Evolutionary conservation across 208 protist species (phyloP).

Genomic region (Endotrypanum monterogeii): DNA sequence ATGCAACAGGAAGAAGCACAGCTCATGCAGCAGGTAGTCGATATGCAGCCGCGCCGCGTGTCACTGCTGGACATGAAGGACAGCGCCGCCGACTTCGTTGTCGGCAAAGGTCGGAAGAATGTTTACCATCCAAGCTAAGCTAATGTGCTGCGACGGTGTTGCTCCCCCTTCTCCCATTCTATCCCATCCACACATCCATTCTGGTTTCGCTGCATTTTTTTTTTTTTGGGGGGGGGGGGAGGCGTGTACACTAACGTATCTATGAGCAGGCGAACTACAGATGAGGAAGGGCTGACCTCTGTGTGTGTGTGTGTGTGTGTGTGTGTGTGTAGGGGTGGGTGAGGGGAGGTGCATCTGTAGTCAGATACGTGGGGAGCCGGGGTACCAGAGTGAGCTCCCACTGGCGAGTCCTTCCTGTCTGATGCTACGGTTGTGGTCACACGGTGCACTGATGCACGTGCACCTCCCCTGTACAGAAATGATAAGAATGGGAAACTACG

Average conservation of each 20-base stretch:
- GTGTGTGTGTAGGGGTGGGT: background rate
- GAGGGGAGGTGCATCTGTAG: too few relatives aligned
- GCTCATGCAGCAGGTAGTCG: slow-evolving; percentile 54
- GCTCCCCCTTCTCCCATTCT: background rate
- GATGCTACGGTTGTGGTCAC: background rate
- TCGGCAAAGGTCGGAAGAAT: slow-evolving; percentile 79
- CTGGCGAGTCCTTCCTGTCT: background rate
- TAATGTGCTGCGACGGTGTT: background rate
- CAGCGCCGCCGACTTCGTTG: slow-evolving; percentile 81
- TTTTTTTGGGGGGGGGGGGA: too few relatives aligned
- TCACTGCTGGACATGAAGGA: slow-evolving; percentile 89
- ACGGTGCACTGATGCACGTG: background rate
- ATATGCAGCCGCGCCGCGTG: slow-evolving; percentile 65
- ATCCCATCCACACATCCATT: background rate
- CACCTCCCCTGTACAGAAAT: background rate
- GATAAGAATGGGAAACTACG: background rate
- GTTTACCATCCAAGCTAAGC: slow-evolving; percentile 40
- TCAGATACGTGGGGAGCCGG: too few relatives aligned
- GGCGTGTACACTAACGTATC: background rate
- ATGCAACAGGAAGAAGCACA: slow-evolving; percentile 22
- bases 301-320: background rate
- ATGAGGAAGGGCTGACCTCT: background rate
- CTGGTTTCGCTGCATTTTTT: background rate
- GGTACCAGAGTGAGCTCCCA: background rate
- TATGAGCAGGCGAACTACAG: background rate